Evolutionary conservation across 2,329 filamentous ascomycete species (phyloP).

Genomic region (Ceratocystis albifundus): DNA sequence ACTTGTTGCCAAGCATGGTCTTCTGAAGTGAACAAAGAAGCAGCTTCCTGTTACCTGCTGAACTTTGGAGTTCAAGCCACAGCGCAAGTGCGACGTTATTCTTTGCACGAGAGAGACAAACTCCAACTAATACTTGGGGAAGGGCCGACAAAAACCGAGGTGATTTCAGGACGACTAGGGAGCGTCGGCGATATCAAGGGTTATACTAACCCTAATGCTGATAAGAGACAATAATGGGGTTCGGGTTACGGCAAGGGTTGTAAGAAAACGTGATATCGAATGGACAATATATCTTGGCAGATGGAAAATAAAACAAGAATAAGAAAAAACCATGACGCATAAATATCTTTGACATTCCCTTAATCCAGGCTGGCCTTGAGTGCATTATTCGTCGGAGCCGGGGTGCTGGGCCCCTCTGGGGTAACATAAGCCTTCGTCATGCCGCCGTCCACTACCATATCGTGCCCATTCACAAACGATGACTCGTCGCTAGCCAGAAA

Average conservation of each 20-base stretch:
- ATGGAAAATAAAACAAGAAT: too few species aligned
- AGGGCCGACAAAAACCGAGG: constrained; percentile 5
- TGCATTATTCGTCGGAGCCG: constrained; percentile 51
- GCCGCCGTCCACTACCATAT: constrained; percentile 61
- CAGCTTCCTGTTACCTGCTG: not conserved
- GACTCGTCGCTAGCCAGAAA: constrained; percentile 66
- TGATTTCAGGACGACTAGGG: not conserved
- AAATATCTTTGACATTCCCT: too few species aligned
- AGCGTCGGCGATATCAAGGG: not conserved
- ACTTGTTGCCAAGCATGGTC: not conserved
- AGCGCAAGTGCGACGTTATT: not conserved
- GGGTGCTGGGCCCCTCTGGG: constrained; percentile 26
- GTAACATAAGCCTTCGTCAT: constrained; percentile 46
- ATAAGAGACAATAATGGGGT: too few species aligned
- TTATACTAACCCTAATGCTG: not conserved
- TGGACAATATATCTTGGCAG: too few species aligned
- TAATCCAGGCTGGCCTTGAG: constrained; percentile 30
- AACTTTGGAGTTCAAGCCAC: not conserved
- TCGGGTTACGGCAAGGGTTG: too few species aligned
- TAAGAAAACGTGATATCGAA: too few species aligned
- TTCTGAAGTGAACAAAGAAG: not conserved
- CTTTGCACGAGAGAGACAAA: not conserved
- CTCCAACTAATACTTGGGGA: constrained; percentile 5
- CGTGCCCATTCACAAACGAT: constrained; percentile 60
- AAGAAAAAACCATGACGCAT: too few species aligned